Percentiles rank a stretch among this genome's conserved stretches.
Evolutionary conservation across 225 moss, liverwort and hornwort species (phyloP).

Genomic region (Bryum argenteum): DNA sequence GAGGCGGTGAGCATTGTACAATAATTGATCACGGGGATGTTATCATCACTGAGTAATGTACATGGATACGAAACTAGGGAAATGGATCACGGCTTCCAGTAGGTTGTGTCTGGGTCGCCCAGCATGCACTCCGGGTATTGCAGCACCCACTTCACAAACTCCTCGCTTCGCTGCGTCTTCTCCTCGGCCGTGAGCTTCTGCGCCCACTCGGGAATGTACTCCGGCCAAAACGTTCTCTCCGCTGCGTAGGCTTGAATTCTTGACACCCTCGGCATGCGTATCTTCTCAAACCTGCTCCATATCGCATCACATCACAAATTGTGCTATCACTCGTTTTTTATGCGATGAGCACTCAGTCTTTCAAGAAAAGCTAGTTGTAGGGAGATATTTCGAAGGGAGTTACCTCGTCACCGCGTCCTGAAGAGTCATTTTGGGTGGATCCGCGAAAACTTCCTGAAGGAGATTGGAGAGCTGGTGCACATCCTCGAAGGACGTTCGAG

Average conservation of each 20-base stretch:
- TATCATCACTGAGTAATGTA: too few relatives aligned
- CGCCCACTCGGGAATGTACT: conserved; percentile 38
- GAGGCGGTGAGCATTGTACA: too few relatives aligned
- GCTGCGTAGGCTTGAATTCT: conserved; percentile 43
- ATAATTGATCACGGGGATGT: too few relatives aligned
- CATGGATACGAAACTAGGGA: too few relatives aligned
- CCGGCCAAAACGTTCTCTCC: conserved; percentile 34
- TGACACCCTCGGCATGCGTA: conserved; percentile 33
- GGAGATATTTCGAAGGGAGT: too few relatives aligned
- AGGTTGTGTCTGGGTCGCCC: conserved; percentile 44
- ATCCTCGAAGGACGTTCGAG: conserved; percentile 50
- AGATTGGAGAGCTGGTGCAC: conserved; percentile 50
- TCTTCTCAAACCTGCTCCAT: conserved; percentile 42
- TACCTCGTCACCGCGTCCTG: conserved; percentile 40
- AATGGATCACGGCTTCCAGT: conserved; percentile 40
- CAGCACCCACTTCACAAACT: conserved; percentile 35
- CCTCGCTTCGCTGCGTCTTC: conserved; percentile 29
- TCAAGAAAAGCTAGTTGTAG: too few relatives aligned
- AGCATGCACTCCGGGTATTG: conserved; percentile 40
- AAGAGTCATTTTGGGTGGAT: conserved; percentile 21
- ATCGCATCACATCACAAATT: background rate
- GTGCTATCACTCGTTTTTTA: too few relatives aligned
- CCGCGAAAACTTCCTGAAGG: conserved; percentile 33
- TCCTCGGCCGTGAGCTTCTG: conserved; percentile 34
- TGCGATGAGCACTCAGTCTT: too few relatives aligned